These are phyloP conservation scores for Psilocybe azurescens DNA, from an alignment of 768 basidiomycete genomes.

Conservation along the genomic window DNA sequence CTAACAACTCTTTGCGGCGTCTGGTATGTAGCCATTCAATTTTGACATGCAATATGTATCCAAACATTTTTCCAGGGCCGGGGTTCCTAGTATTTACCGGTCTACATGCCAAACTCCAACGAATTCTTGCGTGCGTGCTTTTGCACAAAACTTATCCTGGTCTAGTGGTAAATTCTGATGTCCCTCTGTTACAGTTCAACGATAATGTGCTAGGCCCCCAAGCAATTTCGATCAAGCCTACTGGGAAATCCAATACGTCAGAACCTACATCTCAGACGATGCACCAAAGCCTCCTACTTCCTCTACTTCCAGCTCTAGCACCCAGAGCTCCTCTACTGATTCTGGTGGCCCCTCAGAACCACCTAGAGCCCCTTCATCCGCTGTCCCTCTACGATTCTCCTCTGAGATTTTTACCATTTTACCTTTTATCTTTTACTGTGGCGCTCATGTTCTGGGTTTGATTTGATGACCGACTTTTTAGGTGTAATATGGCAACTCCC, in stretches of 20 bases:
- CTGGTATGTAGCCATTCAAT: conserved; percentile 33
- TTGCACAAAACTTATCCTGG: background rate
- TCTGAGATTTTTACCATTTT: background rate
- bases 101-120: conserved; percentile 46
- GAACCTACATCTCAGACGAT: conserved; percentile 53
- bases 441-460: background rate
- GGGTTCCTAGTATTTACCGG: conserved; percentile 45
- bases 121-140: conserved; percentile 41
- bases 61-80: conserved; percentile 38
- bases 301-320: background rate
- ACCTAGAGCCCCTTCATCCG: background rate
- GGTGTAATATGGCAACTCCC: too few species aligned
- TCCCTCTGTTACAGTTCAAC: conserved; percentile 25
- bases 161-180: background rate
- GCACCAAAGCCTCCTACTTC: conserved; percentile 17
- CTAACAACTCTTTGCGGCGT: conserved; percentile 70
- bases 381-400: background rate
- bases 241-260: conserved; percentile 65
- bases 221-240: conserved; percentile 54
- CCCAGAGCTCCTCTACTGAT: background rate
- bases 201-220: conserved; percentile 56
- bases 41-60: background rate
- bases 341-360: background rate
- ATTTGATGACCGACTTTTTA: too few species aligned
- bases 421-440: background rate